A percentile compares a stretch with the other conserved stretches of the same genome.
Evolutionary conservation across 2,329 filamentous ascomycete species (phyloP).

Genomic region (Claviceps lovelessii): DNA sequence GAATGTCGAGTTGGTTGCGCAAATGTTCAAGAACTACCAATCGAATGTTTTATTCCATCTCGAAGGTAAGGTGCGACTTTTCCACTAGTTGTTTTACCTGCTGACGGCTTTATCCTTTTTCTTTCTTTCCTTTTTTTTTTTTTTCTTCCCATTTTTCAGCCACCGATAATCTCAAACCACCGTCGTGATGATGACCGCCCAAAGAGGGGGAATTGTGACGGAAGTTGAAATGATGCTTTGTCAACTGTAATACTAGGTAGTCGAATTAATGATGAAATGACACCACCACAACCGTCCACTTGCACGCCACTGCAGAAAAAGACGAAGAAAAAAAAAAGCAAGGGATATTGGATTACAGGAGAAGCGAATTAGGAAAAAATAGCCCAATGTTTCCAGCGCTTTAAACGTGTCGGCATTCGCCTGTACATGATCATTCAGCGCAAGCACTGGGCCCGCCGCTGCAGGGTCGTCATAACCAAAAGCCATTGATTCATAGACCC

Average conservation of each 20-base stretch:
- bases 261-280: neutral
- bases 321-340: too few relatives aligned
- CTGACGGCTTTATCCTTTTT: neutral
- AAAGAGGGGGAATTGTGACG: neutral
- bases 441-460: neutral
- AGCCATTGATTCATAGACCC: neutral
- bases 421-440: neutral
- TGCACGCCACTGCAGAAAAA: neutral
- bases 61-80: constrained; percentile 50
- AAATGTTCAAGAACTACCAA: constrained; percentile 99
- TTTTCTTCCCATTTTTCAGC: constrained; percentile 33
- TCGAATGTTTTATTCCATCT: constrained; percentile 95
- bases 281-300: neutral
- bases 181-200: constrained; percentile 35
- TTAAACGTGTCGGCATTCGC: neutral
- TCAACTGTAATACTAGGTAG: neutral
- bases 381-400: too few relatives aligned
- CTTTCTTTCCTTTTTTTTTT: neutral
- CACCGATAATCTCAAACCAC: constrained; percentile 71
- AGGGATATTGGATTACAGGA: too few relatives aligned
- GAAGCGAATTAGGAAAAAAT: neutral
- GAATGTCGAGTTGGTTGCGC: constrained; percentile 93
- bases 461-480: constrained; percentile 1
- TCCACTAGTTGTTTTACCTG: neutral
- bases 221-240: neutral